These are phyloP conservation scores for Carallia brachiata DNA, from an alignment of 345 rosid genomes.

Conservation along the genomic window DNA sequence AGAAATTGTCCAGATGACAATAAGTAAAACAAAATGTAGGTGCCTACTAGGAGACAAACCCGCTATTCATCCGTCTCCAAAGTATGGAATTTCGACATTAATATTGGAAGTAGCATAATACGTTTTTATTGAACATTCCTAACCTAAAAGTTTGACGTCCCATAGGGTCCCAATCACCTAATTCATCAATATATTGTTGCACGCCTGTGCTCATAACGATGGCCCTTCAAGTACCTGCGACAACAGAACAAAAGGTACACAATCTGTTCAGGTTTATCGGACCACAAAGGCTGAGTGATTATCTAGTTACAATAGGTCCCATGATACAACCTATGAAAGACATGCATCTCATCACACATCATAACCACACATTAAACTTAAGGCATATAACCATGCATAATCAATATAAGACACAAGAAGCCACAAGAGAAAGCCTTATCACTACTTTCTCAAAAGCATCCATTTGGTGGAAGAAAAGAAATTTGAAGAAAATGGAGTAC, in stretches of 20 bases:
- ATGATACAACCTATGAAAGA: neutral
- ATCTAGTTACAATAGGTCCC: neutral
- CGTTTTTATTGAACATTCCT: slow-evolving; percentile 17
- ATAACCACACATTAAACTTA: neutral
- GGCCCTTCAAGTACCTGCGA: slow-evolving; percentile 67
- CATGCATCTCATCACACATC: neutral
- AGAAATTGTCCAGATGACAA: neutral
- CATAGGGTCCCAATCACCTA: slow-evolving; percentile 12
- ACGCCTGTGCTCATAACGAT: slow-evolving; percentile 31
- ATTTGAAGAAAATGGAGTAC: neutral
- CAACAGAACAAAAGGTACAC: slow-evolving; percentile 8
- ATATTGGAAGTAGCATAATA: slow-evolving; percentile 10
- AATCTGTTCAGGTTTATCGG: neutral
- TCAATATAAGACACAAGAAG: neutral
- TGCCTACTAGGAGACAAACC: neutral
- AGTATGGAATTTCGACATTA: slow-evolving; percentile 5
- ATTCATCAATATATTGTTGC: slow-evolving; percentile 36
- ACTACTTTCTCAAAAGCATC: neutral
- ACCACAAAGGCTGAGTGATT: neutral
- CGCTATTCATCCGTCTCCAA: slow-evolving; percentile 3
- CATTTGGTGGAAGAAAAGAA: neutral
- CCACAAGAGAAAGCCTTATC: neutral
- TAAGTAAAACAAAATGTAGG: neutral
- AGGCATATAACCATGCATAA: neutral
- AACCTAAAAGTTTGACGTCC: slow-evolving; percentile 13